A percentile compares a stretch with the other conserved stretches of the same genome.
These are phyloP conservation scores for Athelia sp. DNA, from an alignment of 1,284 basidiomycete species.

Conservation along the genomic window DNA sequence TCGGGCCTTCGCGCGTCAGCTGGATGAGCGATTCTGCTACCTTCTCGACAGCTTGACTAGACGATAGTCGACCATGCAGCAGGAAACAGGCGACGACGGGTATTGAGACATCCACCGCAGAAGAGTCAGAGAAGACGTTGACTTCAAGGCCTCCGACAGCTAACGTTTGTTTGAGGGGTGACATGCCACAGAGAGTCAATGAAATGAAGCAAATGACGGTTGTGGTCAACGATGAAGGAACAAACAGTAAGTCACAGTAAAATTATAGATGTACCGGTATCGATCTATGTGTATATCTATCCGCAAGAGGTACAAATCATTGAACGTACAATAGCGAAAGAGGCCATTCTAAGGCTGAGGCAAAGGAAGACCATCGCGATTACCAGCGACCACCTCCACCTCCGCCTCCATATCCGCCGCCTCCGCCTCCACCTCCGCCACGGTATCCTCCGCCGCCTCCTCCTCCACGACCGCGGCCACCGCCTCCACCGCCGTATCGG, in stretches of 20 bases:
- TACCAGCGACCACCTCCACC: conserved; percentile 36
- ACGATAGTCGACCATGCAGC: conserved; percentile 50
- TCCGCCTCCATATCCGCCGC: conserved; percentile 31
- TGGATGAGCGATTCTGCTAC: conserved; percentile 23
- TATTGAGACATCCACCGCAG: conserved; percentile 13
- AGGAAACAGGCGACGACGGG: conserved; percentile 51
- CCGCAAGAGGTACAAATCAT: neutral
- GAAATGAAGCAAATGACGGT: too few species aligned
- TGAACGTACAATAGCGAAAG: neutral
- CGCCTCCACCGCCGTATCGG: conserved; percentile 52
- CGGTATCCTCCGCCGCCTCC: conserved; percentile 34
- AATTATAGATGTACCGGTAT: neutral
- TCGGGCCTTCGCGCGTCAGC: conserved; percentile 13
- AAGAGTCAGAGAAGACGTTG: conserved; percentile 30
- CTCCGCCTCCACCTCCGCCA: conserved; percentile 32
- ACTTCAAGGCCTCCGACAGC: conserved; percentile 42
- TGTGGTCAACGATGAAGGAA: too few species aligned
- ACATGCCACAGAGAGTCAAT: too few species aligned
- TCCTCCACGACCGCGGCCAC: conserved; percentile 45
- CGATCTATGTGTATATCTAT: too few species aligned
- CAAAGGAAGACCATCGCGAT: conserved; percentile 5
- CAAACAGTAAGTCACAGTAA: neutral
- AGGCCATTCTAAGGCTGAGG: neutral
- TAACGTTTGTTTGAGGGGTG: conserved; percentile 22
- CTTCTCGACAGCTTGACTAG: conserved; percentile 22